phyloP scores from a whole-genome alignment of 2,329 filamentous ascomycete species.

The Plectosphaerella sp. region DNA sequence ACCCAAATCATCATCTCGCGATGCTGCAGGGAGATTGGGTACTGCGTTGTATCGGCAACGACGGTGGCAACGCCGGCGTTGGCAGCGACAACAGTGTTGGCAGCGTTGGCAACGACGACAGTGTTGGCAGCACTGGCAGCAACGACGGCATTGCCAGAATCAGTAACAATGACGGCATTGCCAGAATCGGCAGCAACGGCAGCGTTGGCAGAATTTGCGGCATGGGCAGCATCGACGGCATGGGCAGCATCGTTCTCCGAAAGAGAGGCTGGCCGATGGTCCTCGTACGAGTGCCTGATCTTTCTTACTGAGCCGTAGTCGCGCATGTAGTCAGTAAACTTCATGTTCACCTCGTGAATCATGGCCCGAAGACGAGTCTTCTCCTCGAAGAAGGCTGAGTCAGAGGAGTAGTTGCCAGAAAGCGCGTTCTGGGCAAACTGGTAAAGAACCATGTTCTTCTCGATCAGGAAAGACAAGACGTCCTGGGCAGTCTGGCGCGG shows the following conservation, averaged over 20 bases:
- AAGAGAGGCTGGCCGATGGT: too few relatives aligned
- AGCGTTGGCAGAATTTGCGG: too few relatives aligned
- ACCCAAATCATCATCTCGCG: slow-evolving; percentile 22
- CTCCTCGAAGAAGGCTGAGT: slow-evolving; percentile 22
- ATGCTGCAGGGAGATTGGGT: slow-evolving; percentile 7
- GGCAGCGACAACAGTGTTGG: slow-evolving; percentile 17
- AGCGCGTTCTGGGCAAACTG: slow-evolving; percentile 38
- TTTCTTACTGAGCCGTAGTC: slow-evolving; percentile 24
- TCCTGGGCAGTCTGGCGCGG: slow-evolving; percentile 39
- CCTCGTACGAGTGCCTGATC: too few relatives aligned
- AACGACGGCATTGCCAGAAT: too few relatives aligned
- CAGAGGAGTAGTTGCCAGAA: slow-evolving; percentile 50
- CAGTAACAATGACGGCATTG: too few relatives aligned
- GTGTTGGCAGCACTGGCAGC: too few relatives aligned
- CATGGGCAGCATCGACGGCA: too few relatives aligned
- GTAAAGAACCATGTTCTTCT: slow-evolving; percentile 39
- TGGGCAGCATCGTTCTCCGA: too few relatives aligned
- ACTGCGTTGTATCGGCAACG: neutral
- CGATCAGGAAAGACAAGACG: slow-evolving; percentile 39
- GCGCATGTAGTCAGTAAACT: slow-evolving; percentile 41
- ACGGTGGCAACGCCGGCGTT: neutral
- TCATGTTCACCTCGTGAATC: slow-evolving; percentile 42
- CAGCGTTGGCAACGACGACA: too few relatives aligned
- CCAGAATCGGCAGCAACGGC: too few relatives aligned
- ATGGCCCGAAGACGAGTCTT: slow-evolving; percentile 46